Evolutionary conservation across 2,329 filamentous ascomycete species (phyloP).

Genomic region (Cytospora schulzeri): DNA sequence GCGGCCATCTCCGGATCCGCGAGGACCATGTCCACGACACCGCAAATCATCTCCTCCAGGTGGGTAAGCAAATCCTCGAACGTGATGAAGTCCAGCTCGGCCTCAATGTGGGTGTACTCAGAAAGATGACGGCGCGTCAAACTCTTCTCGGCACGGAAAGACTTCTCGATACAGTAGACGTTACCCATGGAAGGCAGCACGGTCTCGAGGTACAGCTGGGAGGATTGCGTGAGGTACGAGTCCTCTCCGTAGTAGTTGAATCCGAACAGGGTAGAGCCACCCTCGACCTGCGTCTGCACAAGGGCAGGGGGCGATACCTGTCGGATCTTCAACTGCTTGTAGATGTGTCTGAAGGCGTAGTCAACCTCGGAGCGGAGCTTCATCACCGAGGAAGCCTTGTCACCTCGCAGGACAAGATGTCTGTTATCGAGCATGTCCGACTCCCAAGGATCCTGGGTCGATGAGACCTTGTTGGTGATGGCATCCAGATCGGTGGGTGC

Average conservation of each 20-base stretch:
- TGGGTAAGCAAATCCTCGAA: slow-evolving; percentile 88
- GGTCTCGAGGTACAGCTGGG: slow-evolving; percentile 96
- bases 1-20: slow-evolving; percentile 71
- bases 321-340: slow-evolving; percentile 73
- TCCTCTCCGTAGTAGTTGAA: slow-evolving; percentile 67
- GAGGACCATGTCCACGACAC: slow-evolving; percentile 77
- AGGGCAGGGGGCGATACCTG: slow-evolving; percentile 89
- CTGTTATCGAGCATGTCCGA: slow-evolving; percentile 60
- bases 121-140: slow-evolving; percentile 91
- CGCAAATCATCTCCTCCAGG: slow-evolving; percentile 83
- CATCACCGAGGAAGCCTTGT: slow-evolving; percentile 82
- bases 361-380: slow-evolving; percentile 82
- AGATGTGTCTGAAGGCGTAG: slow-evolving; percentile 76
- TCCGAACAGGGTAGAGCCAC: slow-evolving; percentile 86
- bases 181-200: slow-evolving; percentile 87
- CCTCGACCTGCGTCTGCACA: slow-evolving; percentile 94
- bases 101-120: slow-evolving; percentile 97
- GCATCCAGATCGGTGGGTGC: slow-evolving; percentile 87
- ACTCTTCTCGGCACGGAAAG: slow-evolving; percentile 96
- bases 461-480: slow-evolving; percentile 75
- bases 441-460: slow-evolving; percentile 60
- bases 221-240: slow-evolving; percentile 94
- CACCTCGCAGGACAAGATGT: slow-evolving; percentile 84
- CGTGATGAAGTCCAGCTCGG: slow-evolving; percentile 91
- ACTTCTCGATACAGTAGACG: slow-evolving; percentile 98